These are phyloP conservation scores for Xerocomellus intermedius DNA, from an alignment of 768 basidiomycete species.

Conservation along the genomic window DNA sequence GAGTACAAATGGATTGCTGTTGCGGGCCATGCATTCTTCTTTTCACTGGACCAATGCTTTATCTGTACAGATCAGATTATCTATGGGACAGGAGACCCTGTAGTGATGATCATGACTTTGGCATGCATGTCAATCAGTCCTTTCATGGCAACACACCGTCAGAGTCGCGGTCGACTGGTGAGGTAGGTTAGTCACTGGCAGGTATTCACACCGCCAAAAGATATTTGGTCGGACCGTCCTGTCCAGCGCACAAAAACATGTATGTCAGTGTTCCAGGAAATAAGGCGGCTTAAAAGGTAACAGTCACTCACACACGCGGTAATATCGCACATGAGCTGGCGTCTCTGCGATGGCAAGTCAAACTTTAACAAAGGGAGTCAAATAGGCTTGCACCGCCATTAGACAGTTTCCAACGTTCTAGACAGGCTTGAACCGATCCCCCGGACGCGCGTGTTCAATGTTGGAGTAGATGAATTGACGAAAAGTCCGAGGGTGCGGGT, in stretches of 20 bases:
- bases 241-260: too few relatives aligned
- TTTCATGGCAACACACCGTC: too few relatives aligned
- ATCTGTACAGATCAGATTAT: too few relatives aligned
- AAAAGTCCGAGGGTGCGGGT: not conserved
- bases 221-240: not conserved
- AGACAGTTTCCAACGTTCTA: not conserved
- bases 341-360: not conserved
- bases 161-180: too few relatives aligned
- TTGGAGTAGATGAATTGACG: not conserved
- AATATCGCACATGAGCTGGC: not conserved
- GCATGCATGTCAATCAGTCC: too few relatives aligned
- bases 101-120: too few relatives aligned
- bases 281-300: not conserved
- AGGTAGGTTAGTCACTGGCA: not conserved
- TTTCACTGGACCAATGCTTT: too few relatives aligned
- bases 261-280: not conserved
- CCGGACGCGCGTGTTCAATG: not conserved
- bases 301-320: not conserved
- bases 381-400: not conserved
- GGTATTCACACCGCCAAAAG: not conserved
- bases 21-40: too few relatives aligned
- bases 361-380: too few relatives aligned
- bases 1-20: too few relatives aligned
- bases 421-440: not conserved
- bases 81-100: too few relatives aligned